A percentile compares a stretch with the other conserved stretches of the same genome.
These are phyloP conservation scores for Kluyveromyces aestuarii DNA, from an alignment of 805 yeast species.

Conservation along the genomic window DNA sequence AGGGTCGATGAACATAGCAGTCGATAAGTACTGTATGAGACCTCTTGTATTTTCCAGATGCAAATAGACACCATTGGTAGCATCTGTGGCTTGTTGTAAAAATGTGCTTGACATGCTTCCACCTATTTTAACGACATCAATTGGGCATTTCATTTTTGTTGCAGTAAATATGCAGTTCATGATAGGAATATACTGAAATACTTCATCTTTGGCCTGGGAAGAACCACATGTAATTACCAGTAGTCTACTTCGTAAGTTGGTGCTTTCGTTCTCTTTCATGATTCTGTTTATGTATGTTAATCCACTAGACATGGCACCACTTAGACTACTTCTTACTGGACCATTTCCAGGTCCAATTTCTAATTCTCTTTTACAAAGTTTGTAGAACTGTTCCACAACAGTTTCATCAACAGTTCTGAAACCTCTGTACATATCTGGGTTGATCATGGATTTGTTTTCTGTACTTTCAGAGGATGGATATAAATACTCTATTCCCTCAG, in stretches of 20 bases:
- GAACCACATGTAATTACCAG: conserved; percentile 39
- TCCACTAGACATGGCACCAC: conserved; percentile 79
- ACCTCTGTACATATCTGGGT: conserved; percentile 72
- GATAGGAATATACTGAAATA: conserved; percentile 78
- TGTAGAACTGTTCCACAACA: conserved; percentile 50
- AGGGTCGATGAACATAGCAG: conserved; percentile 85
- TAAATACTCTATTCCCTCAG: conserved; percentile 56
- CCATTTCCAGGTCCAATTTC: conserved; percentile 10
- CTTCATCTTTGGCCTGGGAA: conserved; percentile 62
- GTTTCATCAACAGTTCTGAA: conserved; percentile 72
- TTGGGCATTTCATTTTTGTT: conserved; percentile 80
- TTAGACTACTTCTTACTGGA: conserved; percentile 38
- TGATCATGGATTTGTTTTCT: conserved; percentile 27
- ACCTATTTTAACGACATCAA: conserved; percentile 78
- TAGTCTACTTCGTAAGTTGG: conserved; percentile 51
- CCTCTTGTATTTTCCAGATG: conserved; percentile 62
- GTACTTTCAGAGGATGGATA: conserved; percentile 42
- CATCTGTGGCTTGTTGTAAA: conserved; percentile 91
- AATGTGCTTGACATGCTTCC: conserved; percentile 54
- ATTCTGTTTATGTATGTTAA: conserved; percentile 69
- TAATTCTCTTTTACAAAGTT: conserved; percentile 32
- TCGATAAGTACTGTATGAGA: conserved; percentile 67
- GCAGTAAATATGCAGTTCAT: conserved; percentile 97
- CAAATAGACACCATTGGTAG: conserved; percentile 85
- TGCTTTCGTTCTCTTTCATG: conserved; percentile 38